Conservation (phyloP, 2,329 filamentous ascomycete genomes). For the Fusarium penzigii region DNA sequence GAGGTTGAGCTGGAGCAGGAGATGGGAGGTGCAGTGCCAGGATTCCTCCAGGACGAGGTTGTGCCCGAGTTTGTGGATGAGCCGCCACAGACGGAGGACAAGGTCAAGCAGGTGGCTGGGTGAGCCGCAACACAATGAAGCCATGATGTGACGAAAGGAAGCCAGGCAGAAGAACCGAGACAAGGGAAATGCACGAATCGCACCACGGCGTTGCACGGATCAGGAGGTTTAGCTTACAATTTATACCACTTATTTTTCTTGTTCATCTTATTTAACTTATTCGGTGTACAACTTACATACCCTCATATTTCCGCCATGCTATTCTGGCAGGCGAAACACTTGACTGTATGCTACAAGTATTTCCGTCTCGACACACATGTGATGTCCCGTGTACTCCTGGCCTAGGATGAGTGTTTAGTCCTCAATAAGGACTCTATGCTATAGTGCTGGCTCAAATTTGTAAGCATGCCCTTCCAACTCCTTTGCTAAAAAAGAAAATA, state of each 20-base stretch:
- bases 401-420: neutral
- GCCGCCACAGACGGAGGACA: conserved; percentile 69
- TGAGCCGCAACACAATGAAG: conserved; percentile 28
- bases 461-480: conserved; percentile 13
- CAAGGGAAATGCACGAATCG: neutral
- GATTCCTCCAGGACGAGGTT: conserved; percentile 87
- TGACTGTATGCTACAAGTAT: neutral
- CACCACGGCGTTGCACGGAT: neutral
- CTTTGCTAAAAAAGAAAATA: conserved; percentile 21
- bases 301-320: neutral
- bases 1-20: conserved; percentile 86
- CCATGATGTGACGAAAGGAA: neutral
- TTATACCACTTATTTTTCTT: neutral
- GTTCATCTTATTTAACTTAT: too few relatives aligned
- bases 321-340: neutral
- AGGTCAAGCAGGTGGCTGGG: conserved; percentile 79
- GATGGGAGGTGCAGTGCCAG: conserved; percentile 67
- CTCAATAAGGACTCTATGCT: neutral
- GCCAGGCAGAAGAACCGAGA: neutral
- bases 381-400: neutral
- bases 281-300: too few relatives aligned
- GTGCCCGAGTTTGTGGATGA: conserved; percentile 91
- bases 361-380: neutral
- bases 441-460: neutral
- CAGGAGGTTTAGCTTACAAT: neutral